phyloP scores from a whole-genome alignment of 495 filamentous ascomycete genomes.

The Pyronema omphalodes region DNA sequence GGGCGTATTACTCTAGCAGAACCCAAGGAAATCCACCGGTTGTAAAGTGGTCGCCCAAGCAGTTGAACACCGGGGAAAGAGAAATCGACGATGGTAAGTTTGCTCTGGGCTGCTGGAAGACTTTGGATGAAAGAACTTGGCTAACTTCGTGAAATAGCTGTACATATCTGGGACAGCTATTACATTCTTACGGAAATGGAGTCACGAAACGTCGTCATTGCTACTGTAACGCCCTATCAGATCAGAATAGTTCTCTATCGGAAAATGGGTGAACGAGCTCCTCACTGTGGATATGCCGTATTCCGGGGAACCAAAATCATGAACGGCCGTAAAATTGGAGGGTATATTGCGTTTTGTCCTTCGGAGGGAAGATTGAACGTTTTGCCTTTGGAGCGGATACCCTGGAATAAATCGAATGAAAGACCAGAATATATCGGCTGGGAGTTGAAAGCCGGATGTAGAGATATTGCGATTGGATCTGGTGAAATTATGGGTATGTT shows the following conservation, averaged over 20 bases:
- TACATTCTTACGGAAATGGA: constrained; percentile 15
- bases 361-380: constrained; percentile 13
- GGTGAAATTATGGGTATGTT: constrained; percentile 15
- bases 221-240: constrained; percentile 13
- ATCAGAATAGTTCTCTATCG: constrained; percentile 13
- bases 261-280: not conserved
- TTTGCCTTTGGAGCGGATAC: constrained; percentile 11
- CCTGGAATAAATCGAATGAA: constrained; percentile 6
- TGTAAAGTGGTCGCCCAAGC: constrained; percentile 4
- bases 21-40: constrained; percentile 6
- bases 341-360: constrained; percentile 16
- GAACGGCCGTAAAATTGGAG: not conserved
- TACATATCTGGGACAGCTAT: constrained; percentile 18
- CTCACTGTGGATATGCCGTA: constrained; percentile 13
- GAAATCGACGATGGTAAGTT: constrained; percentile 6
- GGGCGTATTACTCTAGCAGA: constrained; percentile 5
- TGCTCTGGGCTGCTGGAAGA: constrained; percentile 6
- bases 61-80: not conserved
- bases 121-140: constrained; percentile 7
- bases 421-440: constrained; percentile 6
- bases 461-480: constrained; percentile 15
- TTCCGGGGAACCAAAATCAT: constrained; percentile 4
- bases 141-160: constrained; percentile 6
- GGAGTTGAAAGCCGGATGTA: not conserved
- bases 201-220: constrained; percentile 10